Evolutionary conservation across 2,329 filamentous ascomycete genomes (phyloP).

Genomic region (Monilinia polystroma): DNA sequence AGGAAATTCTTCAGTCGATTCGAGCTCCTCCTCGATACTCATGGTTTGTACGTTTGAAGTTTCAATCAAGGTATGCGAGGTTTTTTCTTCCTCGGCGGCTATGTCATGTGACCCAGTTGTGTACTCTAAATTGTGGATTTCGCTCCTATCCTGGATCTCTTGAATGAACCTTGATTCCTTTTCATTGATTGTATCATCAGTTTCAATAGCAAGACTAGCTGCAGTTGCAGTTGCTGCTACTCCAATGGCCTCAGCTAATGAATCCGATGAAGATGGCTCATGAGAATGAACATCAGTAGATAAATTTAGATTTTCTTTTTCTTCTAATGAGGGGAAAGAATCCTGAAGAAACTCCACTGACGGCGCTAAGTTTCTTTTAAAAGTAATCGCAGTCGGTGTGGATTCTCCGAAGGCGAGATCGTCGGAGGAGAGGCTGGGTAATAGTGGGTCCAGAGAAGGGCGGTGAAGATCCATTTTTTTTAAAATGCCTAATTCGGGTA

Average conservation of each 20-base stretch:
- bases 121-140: conserved; percentile 23
- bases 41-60: conserved; percentile 15
- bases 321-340: conserved; percentile 17
- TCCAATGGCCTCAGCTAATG: conserved; percentile 27
- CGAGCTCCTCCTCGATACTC: conserved; percentile 22
- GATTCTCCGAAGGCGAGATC: conserved; percentile 62
- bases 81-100: conserved; percentile 25
- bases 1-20: conserved; percentile 31
- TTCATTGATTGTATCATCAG: conserved; percentile 35
- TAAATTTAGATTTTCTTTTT: conserved; percentile 12
- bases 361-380: conserved; percentile 39
- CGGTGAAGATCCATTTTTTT: conserved; percentile 21
- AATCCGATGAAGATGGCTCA: conserved; percentile 25
- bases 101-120: conserved; percentile 22
- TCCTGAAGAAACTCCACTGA: conserved; percentile 20
- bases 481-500: conserved; percentile 18
- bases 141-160: conserved; percentile 31
- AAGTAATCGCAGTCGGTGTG: conserved; percentile 59
- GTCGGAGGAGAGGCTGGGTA: conserved; percentile 42
- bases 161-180: conserved; percentile 45
- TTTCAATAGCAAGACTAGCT: conserved; percentile 30
- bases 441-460: conserved; percentile 37
- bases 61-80: conserved; percentile 28
- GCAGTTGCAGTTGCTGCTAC: conserved; percentile 28
- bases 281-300: conserved; percentile 13